phyloP scores from a whole-genome alignment of 257 asterid species.

The Osmanthus fragrans region DNA sequence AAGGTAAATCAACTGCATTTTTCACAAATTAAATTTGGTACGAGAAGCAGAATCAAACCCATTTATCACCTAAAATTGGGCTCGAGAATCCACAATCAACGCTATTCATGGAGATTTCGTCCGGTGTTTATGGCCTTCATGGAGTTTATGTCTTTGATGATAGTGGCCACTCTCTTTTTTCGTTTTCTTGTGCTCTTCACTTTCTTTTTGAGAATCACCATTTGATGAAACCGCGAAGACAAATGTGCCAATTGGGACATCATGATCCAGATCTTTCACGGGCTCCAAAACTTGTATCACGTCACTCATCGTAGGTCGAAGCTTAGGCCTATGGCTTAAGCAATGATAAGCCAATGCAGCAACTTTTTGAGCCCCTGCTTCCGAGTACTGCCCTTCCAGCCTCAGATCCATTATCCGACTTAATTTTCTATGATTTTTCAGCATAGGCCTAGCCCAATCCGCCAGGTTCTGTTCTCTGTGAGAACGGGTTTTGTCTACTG shows the following conservation, averaged over 20 bases:
- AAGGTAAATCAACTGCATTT: background rate
- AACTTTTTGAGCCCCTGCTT: background rate
- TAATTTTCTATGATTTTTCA: constrained; percentile 1
- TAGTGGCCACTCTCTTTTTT: background rate
- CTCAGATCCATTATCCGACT: background rate
- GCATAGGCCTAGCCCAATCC: constrained; percentile 11
- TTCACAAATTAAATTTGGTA: background rate
- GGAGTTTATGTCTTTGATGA: constrained; percentile 3
- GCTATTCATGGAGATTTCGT: background rate
- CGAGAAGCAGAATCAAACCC: background rate
- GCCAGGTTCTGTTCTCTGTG: background rate
- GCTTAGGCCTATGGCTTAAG: constrained; percentile 4
- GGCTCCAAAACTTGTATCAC: constrained; percentile 1
- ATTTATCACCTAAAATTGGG: background rate
- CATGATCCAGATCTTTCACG: background rate
- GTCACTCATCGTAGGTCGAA: background rate
- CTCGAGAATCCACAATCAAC: background rate
- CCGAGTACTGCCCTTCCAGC: constrained; percentile 8
- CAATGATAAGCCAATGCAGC: constrained; percentile 9
- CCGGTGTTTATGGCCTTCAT: background rate
- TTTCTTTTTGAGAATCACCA: background rate
- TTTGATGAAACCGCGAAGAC: background rate
- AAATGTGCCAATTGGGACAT: background rate
- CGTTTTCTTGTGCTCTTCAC: background rate
- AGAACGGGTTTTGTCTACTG: background rate